These are phyloP conservation scores for Agrostemma githago DNA, from an alignment of 148 eudicot genomes.

Conservation along the genomic window DNA sequence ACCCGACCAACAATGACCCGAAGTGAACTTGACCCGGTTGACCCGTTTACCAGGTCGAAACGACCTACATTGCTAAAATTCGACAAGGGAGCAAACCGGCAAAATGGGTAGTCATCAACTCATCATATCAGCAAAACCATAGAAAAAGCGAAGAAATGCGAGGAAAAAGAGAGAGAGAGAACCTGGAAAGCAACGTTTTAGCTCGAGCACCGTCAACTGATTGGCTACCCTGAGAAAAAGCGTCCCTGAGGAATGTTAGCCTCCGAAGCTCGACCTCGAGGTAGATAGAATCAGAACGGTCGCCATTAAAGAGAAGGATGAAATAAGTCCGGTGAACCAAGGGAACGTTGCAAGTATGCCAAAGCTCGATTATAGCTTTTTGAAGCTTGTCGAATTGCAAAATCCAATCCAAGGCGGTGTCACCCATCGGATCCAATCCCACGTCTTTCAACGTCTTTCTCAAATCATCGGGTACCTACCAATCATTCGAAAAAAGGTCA, in stretches of 20 bases:
- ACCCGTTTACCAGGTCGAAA: too few species aligned
- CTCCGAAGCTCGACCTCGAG: slow-evolving; percentile 95
- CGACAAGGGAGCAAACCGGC: too few species aligned
- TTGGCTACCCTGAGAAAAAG: slow-evolving; percentile 46
- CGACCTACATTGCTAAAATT: too few species aligned
- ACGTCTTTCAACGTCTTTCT: slow-evolving; percentile 43
- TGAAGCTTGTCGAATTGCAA: slow-evolving; percentile 56
- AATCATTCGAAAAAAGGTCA: slow-evolving; percentile 6
- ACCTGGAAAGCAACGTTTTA: slow-evolving; percentile 70
- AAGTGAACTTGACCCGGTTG: too few species aligned
- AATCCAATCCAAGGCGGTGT: slow-evolving; percentile 48
- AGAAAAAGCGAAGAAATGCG: neutral
- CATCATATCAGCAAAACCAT: neutral
- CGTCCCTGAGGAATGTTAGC: slow-evolving; percentile 75
- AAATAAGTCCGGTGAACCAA: slow-evolving; percentile 93
- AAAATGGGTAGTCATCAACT: too few species aligned
- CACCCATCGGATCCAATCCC: slow-evolving; percentile 50
- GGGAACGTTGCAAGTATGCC: slow-evolving; percentile 76
- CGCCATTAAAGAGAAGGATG: slow-evolving; percentile 77
- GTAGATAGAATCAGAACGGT: slow-evolving; percentile 81
- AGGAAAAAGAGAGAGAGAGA: neutral
- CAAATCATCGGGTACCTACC: slow-evolving; percentile 36
- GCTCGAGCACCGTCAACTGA: slow-evolving; percentile 53
- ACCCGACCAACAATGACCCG: too few species aligned
- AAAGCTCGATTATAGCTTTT: slow-evolving; percentile 67